These are phyloP conservation scores for Exophiala calicioides DNA, from an alignment of 2,329 filamentous ascomycete genomes.

Conservation along the genomic window DNA sequence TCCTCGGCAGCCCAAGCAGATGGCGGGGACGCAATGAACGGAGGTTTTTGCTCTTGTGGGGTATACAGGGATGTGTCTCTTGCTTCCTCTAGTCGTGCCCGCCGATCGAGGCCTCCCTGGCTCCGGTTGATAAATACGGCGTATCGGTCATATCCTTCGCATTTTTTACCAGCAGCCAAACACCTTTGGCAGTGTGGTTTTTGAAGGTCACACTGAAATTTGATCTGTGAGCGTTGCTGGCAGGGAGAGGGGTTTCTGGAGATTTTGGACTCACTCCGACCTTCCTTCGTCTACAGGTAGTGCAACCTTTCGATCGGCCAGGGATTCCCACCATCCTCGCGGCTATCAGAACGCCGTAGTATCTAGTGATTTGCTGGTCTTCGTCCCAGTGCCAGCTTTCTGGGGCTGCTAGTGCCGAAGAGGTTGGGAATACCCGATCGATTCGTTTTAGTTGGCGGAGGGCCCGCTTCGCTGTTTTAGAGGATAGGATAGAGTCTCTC, in stretches of 20 bases:
- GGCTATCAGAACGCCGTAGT: too few relatives aligned
- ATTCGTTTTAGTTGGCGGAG: too few relatives aligned
- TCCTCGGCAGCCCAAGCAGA: constrained; percentile 2
- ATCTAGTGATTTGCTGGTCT: too few relatives aligned
- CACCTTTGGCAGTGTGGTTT: constrained; percentile 13
- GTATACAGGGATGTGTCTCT: neutral
- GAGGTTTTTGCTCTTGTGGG: neutral
- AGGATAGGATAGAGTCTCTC: too few relatives aligned
- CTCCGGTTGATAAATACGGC: constrained; percentile 18
- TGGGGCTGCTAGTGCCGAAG: too few relatives aligned
- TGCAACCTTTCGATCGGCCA: constrained; percentile 16
- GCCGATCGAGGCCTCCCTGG: constrained; percentile 12
- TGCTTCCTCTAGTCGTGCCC: constrained; percentile 14
- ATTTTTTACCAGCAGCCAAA: constrained; percentile 1
- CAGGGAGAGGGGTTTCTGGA: too few relatives aligned
- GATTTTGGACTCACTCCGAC: constrained; percentile 2
- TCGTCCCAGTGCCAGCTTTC: too few relatives aligned
- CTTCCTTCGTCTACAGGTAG: constrained; percentile 18
- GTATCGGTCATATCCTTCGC: constrained; percentile 18
- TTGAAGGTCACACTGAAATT: constrained; percentile 13
- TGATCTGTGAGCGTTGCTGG: neutral
- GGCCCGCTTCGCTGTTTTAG: too few relatives aligned
- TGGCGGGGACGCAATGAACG: neutral
- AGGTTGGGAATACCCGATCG: too few relatives aligned
- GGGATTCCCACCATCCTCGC: constrained; percentile 13